A percentile compares a stretch with the other conserved stretches of the same genome.
Evolutionary conservation across 2,329 filamentous ascomycete genomes (phyloP).

Genomic region (Cladophialophora exuberans): DNA sequence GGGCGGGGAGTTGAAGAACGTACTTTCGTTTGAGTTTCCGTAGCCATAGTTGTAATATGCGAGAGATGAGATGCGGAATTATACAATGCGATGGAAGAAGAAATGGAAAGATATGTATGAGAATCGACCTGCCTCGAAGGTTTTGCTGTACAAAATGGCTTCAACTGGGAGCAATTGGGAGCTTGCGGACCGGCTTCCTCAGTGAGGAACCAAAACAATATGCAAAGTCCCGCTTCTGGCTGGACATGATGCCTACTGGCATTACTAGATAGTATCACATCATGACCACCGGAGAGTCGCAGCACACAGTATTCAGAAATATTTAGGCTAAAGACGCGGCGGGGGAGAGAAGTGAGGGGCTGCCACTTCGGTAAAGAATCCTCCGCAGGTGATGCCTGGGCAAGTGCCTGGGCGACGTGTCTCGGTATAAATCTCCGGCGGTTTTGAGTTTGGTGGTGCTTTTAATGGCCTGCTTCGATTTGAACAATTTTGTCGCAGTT

Average conservation of each 20-base stretch:
- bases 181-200: conserved; percentile 15
- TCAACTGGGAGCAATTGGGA: neutral
- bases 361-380: too few species aligned
- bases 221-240: too few species aligned
- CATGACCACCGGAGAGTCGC: conserved; percentile 9
- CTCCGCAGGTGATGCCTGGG: too few species aligned
- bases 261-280: neutral
- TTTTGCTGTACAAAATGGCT: conserved; percentile 10
- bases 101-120: neutral
- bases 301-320: conserved; percentile 4
- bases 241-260: too few species aligned
- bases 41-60: conserved; percentile 12
- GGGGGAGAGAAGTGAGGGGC: conserved; percentile 3
- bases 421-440: neutral
- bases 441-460: neutral
- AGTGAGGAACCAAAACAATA: conserved; percentile 1
- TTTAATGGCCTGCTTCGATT: conserved; percentile 42
- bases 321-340: conserved; percentile 14
- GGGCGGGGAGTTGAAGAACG: neutral
- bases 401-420: neutral
- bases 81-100: neutral
- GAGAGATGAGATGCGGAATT: neutral
- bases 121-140: neutral
- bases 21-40: conserved; percentile 28
- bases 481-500: conserved; percentile 69